Evolutionary conservation across 192 early-diverging fungal genomes (phyloP).

Genomic region (Backusella tarrabulga): DNA sequence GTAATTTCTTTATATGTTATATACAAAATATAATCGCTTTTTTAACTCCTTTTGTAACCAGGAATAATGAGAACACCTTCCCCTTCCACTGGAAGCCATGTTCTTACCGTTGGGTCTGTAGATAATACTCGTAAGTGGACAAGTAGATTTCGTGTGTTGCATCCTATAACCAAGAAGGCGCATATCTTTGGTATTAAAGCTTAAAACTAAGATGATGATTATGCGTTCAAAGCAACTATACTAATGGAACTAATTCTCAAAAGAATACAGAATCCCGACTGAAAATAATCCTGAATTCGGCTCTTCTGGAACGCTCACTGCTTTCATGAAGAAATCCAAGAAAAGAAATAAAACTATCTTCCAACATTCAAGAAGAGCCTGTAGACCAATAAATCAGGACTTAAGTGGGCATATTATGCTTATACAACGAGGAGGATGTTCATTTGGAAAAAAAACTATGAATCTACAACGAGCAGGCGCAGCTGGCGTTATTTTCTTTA

Average conservation of each 20-base stretch:
- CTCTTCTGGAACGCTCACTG: not conserved
- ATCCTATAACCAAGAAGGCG: not conserved
- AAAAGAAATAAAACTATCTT: not conserved
- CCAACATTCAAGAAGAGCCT: not conserved
- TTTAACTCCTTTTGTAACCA: not conserved
- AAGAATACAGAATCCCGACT: not conserved
- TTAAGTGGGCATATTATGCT: slow-evolving; percentile 47
- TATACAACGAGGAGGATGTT: slow-evolving; percentile 63
- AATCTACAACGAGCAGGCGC: slow-evolving; percentile 60
- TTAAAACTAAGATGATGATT: not conserved
- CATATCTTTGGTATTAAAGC: slow-evolving; percentile 1
- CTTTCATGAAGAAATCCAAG: not conserved
- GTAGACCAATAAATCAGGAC: slow-evolving; percentile 11
- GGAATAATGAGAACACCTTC: slow-evolving; percentile 38
- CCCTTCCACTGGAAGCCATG: slow-evolving; percentile 53
- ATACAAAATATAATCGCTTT: not conserved
- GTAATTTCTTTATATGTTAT: not conserved
- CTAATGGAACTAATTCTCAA: not conserved
- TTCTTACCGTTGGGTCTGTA: slow-evolving; percentile 54
- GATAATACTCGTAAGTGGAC: slow-evolving; percentile 38
- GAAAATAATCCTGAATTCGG: no score
- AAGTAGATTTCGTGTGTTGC: not conserved
- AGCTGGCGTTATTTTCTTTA: slow-evolving; percentile 54
- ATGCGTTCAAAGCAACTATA: not conserved
- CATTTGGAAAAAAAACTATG: slow-evolving; percentile 55